Evolutionary conservation across 2,329 filamentous ascomycete species (phyloP), one percentile per base, ranked within the genome.

Genomic region (Sphaerulina musiva): DNA sequence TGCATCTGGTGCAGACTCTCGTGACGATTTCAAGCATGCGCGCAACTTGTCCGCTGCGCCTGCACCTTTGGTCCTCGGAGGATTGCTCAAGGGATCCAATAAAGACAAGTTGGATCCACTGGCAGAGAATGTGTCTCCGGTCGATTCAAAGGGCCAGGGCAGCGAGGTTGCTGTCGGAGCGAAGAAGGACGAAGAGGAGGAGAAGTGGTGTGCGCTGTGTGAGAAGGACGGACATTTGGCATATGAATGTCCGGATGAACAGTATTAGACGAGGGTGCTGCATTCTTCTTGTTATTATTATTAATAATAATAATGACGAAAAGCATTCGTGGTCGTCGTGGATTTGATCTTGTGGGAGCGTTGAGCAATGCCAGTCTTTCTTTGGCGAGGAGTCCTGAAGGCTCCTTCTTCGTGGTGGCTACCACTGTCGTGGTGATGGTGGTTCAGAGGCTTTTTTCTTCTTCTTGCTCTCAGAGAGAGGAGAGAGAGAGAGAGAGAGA

Each of bases 201-300:
- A 85, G 51, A 96, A 95, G 74, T 98, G 93, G 93, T 98, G 93
- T 72, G 93, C 93, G 12, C 78, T 97, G 43, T 98, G 93, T 69
- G 93, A 98, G 76, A 83, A 89, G 58, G 93, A 98, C 66, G 93
- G 93, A 11, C 93, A 98, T 69, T 88, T 96, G 72, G 96, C 92
- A 14, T 70, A 68, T 53, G 68, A 71, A 54, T 71, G 69, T 55
- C 69, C 69, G 23, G 66, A 71, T 57, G 69, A 71, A 61, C 66
- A 69, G 60, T 71, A 70, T 48, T 70, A 69, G 65, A 47, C 32
- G 45, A 20, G 2, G 20, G 2, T 20, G 20, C 20, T 20, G 20
- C 2, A 20, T 20, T 20, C 20, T 20, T 20, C 1, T 20, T 58
- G 42, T 54, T 61, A 53, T 47, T 47, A 47, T 34, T 14, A 36